Conservation (phyloP, 2,329 filamentous ascomycete genomes). For the Talaromyces piceae region DNA sequence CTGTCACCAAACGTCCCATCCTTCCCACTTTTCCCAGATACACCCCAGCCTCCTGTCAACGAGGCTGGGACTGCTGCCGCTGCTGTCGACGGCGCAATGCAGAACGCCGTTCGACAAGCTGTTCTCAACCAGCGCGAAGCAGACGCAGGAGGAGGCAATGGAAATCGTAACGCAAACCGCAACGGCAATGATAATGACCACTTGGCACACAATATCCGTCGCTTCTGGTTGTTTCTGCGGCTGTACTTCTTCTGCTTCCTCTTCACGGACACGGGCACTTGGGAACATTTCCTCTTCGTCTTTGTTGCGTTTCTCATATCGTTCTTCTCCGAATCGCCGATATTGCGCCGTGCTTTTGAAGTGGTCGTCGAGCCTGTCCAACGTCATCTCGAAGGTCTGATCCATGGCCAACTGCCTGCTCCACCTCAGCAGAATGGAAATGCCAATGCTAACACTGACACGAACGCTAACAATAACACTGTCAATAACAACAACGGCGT, state of each 20-base stretch:
- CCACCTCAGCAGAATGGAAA: conserved; percentile 13
- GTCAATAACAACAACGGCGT: neutral
- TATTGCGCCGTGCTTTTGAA: conserved; percentile 28
- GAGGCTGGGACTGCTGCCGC: conserved; percentile 1
- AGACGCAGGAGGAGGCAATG: conserved; percentile 2
- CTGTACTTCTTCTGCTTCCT: conserved; percentile 54
- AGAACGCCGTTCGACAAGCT: conserved; percentile 27
- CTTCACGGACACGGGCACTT: conserved; percentile 44
- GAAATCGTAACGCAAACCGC: conserved; percentile 4
- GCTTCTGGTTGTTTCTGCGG: conserved; percentile 52
- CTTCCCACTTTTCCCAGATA: conserved; percentile 18
- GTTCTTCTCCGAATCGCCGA: conserved; percentile 34
- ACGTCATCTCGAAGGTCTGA: conserved; percentile 38
- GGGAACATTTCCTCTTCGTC: conserved; percentile 37
- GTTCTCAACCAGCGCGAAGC: conserved; percentile 22
- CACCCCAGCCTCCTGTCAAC: conserved; percentile 5
- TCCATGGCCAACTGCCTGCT: conserved; percentile 19
- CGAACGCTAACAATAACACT: neutral
- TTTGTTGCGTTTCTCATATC: conserved; percentile 29
- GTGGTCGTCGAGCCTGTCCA: conserved; percentile 34
- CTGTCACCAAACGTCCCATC: conserved; percentile 4
- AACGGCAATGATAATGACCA: conserved; percentile 22
- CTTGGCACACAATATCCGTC: conserved; percentile 34
- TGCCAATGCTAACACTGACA: neutral
- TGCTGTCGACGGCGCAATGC: conserved; percentile 17